These are phyloP conservation scores for Trametes pubescens DNA, from an alignment of 1,284 basidiomycete genomes.

Conservation along the genomic window DNA sequence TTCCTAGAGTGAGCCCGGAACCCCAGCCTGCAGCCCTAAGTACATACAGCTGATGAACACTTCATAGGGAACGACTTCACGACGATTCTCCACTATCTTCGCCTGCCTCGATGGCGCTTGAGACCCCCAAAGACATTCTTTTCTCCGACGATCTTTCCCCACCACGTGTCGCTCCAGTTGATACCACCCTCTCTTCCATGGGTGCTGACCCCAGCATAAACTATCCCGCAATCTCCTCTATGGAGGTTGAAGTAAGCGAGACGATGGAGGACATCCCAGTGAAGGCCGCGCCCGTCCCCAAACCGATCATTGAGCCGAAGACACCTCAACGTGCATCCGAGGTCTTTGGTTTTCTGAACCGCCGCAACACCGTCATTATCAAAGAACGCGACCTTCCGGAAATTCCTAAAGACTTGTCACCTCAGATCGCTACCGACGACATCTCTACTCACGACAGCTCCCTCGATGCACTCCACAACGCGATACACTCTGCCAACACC, in stretches of 20 bases:
- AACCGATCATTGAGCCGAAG: constrained; percentile 41
- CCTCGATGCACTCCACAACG: constrained; percentile 23
- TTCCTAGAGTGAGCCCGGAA: constrained; percentile 63
- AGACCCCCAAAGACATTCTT: constrained; percentile 42
- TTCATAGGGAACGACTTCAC: constrained; percentile 36
- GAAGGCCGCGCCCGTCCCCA: constrained; percentile 16
- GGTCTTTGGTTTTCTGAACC: constrained; percentile 69
- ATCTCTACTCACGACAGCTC: constrained; percentile 10
- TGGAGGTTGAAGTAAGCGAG: constrained; percentile 74
- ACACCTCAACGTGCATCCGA: constrained; percentile 72
- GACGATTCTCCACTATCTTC: constrained; percentile 38
- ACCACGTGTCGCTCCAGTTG: constrained; percentile 36
- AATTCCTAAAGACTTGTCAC: constrained; percentile 14
- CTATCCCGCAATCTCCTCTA: constrained; percentile 68
- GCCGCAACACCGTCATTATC: constrained; percentile 37
- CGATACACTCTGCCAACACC: constrained; percentile 33
- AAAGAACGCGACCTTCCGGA: constrained; percentile 35
- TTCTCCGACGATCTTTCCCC: constrained; percentile 41
- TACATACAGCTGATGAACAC: not conserved
- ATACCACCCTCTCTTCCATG: constrained; percentile 52
- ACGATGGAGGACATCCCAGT: constrained; percentile 45
- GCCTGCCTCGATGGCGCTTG: constrained; percentile 37
- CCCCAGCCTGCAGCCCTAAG: not conserved
- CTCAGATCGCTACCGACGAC: constrained; percentile 16
- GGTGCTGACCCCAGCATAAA: constrained; percentile 52